Percentiles rank a stretch among this genome's conserved stretches.
phyloP scores from a whole-genome alignment of 352 stramenopile species.

The Globisporangium yorkense region DNA sequence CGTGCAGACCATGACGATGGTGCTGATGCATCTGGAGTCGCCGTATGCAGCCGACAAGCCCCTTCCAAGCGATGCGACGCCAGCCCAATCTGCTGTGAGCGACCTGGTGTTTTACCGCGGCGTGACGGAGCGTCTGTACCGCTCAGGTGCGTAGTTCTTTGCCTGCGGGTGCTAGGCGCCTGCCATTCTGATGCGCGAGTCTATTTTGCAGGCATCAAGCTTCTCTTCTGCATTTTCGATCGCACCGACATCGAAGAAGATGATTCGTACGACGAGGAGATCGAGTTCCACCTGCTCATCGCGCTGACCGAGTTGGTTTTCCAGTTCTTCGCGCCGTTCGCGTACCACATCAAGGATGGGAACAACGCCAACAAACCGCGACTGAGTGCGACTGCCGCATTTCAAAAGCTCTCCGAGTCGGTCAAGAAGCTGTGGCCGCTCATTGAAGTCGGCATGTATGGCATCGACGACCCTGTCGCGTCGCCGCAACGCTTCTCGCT shows the following conservation, averaged over 20 bases:
- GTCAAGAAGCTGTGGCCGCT: conserved; percentile 50
- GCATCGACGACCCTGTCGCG: conserved; percentile 38
- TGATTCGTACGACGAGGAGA: conserved; percentile 68
- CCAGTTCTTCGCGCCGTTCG: conserved; percentile 51
- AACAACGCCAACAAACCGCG: conserved; percentile 1
- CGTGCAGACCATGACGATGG: conserved; percentile 58
- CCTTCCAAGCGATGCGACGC: conserved; percentile 15
- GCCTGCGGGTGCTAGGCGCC: background rate
- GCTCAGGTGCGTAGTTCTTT: conserved; percentile 25
- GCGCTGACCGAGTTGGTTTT: conserved; percentile 51
- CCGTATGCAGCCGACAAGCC: conserved; percentile 21
- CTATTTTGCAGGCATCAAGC: conserved; percentile 32
- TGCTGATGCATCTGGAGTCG: conserved; percentile 39
- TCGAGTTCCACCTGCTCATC: conserved; percentile 60
- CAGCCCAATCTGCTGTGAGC: conserved; percentile 17
- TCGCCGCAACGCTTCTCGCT: conserved; percentile 63
- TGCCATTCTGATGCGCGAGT: background rate
- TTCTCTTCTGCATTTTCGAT: conserved; percentile 67
- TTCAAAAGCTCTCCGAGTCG: conserved; percentile 27
- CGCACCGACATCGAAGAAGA: conserved; percentile 63
- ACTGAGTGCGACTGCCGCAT: conserved; percentile 15
- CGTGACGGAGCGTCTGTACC: conserved; percentile 33
- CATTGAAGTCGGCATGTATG: conserved; percentile 29
- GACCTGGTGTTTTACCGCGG: conserved; percentile 30
- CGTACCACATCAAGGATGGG: conserved; percentile 20